A percentile compares a stretch with the other conserved stretches of the same genome.
These are phyloP conservation scores for Lentinula sp. DNA, from an alignment of 768 basidiomycete species.

Conservation along the genomic window DNA sequence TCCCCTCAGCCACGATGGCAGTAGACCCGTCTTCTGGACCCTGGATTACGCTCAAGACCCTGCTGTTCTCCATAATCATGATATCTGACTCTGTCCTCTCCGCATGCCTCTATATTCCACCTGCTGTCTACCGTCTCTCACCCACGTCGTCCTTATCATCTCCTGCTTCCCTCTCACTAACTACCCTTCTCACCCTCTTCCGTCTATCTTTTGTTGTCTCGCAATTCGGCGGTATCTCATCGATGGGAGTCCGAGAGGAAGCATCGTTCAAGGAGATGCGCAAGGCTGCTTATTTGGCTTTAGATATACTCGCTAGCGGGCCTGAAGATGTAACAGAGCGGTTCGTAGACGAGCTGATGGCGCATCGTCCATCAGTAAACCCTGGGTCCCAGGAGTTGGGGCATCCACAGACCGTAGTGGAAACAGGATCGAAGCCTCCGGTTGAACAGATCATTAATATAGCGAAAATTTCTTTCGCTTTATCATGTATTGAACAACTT, in stretches of 20 bases:
- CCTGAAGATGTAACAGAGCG: slow-evolving; percentile 19
- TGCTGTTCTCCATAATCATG: slow-evolving; percentile 72
- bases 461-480: slow-evolving; percentile 53
- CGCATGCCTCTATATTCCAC: slow-evolving; percentile 45
- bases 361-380: neutral
- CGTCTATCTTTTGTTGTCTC: slow-evolving; percentile 73
- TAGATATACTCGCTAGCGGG: slow-evolving; percentile 58
- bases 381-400: neutral
- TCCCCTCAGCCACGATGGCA: neutral
- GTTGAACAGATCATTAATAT: slow-evolving; percentile 10
- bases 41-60: slow-evolving; percentile 68
- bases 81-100: slow-evolving; percentile 57
- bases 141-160: neutral
- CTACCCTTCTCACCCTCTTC: slow-evolving; percentile 51
- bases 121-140: slow-evolving; percentile 20
- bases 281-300: slow-evolving; percentile 66
- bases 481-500: slow-evolving; percentile 77
- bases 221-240: slow-evolving; percentile 71
- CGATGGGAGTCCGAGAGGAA: slow-evolving; percentile 23
- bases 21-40: slow-evolving; percentile 13
- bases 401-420: neutral
- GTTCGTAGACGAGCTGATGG: slow-evolving; percentile 19
- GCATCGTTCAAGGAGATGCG: slow-evolving; percentile 68
- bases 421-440: slow-evolving; percentile 5
- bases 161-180: slow-evolving; percentile 47